Percentiles rank a stretch among this genome's conserved stretches.
phyloP scores from a whole-genome alignment of 148 eudicot genomes.

The Cornus florida region DNA sequence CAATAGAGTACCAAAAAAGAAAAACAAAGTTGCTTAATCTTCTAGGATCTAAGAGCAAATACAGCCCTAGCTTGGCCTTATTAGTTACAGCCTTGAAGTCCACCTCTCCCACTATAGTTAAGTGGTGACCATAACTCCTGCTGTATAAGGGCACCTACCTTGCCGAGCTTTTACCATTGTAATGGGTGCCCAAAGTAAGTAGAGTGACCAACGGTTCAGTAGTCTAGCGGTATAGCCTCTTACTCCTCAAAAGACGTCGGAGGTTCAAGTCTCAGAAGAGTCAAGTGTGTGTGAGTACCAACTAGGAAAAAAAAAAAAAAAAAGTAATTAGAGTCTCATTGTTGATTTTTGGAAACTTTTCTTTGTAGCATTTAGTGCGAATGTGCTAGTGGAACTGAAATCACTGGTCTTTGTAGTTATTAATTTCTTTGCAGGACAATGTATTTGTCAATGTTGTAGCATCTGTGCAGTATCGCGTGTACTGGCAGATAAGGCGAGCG shows the following conservation, averaged over 20 bases:
- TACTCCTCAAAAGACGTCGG: too few relatives aligned
- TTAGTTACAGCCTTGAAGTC: not conserved
- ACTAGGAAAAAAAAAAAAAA: too few relatives aligned
- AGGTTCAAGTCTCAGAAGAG: too few relatives aligned
- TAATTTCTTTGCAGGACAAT: constrained; percentile 41
- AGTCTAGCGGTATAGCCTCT: too few relatives aligned
- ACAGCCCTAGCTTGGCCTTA: constrained; percentile 10
- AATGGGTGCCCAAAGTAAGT: constrained; percentile 9
- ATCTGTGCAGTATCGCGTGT: constrained; percentile 67
- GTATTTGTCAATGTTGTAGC: constrained; percentile 67
- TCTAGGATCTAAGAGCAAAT: constrained; percentile 8
- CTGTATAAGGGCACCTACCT: constrained; percentile 8
- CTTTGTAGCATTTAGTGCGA: too few relatives aligned
- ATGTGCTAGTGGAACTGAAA: not conserved
- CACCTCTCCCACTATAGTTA: constrained; percentile 10
- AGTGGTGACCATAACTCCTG: constrained; percentile 8
- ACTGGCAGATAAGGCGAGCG: constrained; percentile 49
- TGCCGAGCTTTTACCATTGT: not conserved
- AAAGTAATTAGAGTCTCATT: constrained; percentile 9
- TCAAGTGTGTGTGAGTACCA: too few relatives aligned
- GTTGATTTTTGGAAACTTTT: not conserved
- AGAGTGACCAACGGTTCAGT: too few relatives aligned
- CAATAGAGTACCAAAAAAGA: too few relatives aligned
- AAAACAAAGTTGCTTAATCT: not conserved
- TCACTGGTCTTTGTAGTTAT: not conserved